Conservation (phyloP, 306 rosid species). For the Malus orientalis region DNA sequence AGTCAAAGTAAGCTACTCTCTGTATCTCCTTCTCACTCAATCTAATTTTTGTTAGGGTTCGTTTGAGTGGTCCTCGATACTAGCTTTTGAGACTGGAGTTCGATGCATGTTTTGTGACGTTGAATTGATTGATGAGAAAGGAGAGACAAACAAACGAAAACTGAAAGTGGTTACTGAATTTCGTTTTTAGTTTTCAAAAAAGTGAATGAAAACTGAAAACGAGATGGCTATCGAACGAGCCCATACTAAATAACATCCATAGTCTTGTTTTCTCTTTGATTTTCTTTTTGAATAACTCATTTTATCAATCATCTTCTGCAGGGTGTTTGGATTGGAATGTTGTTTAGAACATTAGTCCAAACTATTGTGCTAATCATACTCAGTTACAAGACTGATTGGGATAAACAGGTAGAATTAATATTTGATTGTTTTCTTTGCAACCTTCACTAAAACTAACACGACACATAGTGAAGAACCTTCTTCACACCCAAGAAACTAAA, state of each 20-base stretch:
- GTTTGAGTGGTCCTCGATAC: neutral
- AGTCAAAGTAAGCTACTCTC: slow-evolving; percentile 23
- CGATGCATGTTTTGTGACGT: neutral
- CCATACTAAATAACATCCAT: too few relatives aligned
- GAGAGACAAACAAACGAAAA: too few relatives aligned
- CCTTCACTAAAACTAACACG: neutral
- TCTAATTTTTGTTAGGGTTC: too few relatives aligned
- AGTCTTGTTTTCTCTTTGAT: neutral
- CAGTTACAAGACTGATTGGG: slow-evolving; percentile 44
- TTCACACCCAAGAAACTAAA: neutral
- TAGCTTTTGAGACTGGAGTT: neutral
- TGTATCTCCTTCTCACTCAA: neutral
- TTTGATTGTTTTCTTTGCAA: neutral
- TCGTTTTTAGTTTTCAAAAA: too few relatives aligned
- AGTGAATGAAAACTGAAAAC: too few relatives aligned
- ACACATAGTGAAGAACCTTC: neutral
- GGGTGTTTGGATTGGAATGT: slow-evolving; percentile 62
- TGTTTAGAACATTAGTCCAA: slow-evolving; percentile 46
- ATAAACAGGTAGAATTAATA: slow-evolving; percentile 37
- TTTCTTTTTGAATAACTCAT: neutral
- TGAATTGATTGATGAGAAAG: too few relatives aligned
- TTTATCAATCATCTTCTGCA: slow-evolving; percentile 1
- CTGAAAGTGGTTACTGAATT: too few relatives aligned
- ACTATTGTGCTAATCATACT: slow-evolving; percentile 22
- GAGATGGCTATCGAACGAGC: neutral